A percentile compares a stretch with the other conserved stretches of the same genome.
These are phyloP conservation scores for Aspergillus sp. DNA, from an alignment of 2,329 filamentous ascomycete species.

Conservation along the genomic window DNA sequence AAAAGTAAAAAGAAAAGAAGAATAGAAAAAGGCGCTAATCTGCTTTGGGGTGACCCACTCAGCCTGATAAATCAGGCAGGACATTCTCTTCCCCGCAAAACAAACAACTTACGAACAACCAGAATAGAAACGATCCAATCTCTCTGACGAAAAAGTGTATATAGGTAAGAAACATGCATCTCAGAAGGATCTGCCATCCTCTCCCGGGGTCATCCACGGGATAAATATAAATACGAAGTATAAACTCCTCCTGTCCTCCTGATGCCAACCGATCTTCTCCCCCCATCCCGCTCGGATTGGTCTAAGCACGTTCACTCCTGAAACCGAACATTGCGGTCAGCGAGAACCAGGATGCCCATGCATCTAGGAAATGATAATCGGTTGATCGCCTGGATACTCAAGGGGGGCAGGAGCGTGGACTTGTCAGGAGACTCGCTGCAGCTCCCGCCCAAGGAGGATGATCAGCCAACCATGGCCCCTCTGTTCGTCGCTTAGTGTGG, in stretches of 20 bases:
- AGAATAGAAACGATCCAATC: not conserved
- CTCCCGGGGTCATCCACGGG: not conserved
- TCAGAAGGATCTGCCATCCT: not conserved
- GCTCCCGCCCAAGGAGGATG: slow-evolving; percentile 4
- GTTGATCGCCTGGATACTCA: slow-evolving; percentile 9
- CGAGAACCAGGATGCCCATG: slow-evolving; percentile 8
- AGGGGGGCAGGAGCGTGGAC: slow-evolving; percentile 9
- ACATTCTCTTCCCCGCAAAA: not conserved
- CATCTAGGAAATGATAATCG: slow-evolving; percentile 2
- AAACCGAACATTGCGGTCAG: slow-evolving; percentile 8
- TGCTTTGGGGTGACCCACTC: slow-evolving; percentile 4
- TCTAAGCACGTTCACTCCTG: not conserved
- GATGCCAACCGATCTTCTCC: not conserved
- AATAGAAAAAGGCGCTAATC: slow-evolving; percentile 8
- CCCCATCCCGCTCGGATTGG: not conserved
- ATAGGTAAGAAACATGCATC: no score
- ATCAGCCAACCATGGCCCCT: slow-evolving; percentile 7
- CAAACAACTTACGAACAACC: not conserved
- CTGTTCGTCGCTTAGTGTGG: slow-evolving; percentile 8
- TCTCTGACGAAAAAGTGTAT: no score
- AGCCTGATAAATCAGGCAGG: slow-evolving; percentile 17
- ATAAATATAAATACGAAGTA: not conserved
- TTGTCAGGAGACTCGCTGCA: slow-evolving; percentile 19
- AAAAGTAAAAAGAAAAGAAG: slow-evolving; percentile 11
- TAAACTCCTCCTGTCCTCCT: not conserved